These are phyloP conservation scores for Lignosus rhinocerotis DNA, from an alignment of 1,284 basidiomycete genomes.

Conservation along the genomic window DNA sequence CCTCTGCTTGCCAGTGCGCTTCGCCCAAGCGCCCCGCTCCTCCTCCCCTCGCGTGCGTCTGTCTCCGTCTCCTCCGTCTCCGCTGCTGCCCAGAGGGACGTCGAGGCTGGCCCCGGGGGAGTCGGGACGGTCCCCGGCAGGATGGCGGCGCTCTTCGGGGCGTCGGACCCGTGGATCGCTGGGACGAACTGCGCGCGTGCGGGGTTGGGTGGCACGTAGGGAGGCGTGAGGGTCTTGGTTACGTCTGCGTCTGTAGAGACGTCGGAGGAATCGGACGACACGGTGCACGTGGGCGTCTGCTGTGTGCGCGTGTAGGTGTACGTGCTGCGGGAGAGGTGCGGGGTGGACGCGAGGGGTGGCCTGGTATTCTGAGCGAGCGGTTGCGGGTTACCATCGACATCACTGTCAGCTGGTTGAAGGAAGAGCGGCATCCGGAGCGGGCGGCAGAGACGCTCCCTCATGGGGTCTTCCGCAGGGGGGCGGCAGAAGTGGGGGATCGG, in stretches of 20 bases:
- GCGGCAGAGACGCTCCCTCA: slow-evolving; percentile 55
- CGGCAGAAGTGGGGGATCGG: slow-evolving; percentile 54
- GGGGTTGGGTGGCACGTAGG: neutral
- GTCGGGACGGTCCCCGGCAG: neutral
- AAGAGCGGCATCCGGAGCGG: slow-evolving; percentile 44
- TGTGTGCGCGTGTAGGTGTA: neutral
- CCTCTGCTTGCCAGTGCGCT: neutral
- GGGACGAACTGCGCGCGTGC: slow-evolving; percentile 4
- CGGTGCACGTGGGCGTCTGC: neutral
- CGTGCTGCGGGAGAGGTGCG: neutral
- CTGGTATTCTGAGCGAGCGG: no score
- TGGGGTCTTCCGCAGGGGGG: slow-evolving; percentile 53
- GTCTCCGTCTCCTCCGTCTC: neutral
- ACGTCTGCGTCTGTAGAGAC: neutral
- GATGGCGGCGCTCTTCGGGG: slow-evolving; percentile 4
- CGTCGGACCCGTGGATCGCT: slow-evolving; percentile 16
- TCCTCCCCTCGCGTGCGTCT: slow-evolving; percentile 1
- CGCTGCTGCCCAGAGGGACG: neutral
- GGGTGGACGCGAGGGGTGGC: neutral
- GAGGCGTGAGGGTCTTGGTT: neutral
- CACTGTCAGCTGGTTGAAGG: neutral
- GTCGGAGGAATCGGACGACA: slow-evolving; percentile 2
- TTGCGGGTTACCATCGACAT: no score
- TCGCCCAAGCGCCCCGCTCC: slow-evolving; percentile 3
- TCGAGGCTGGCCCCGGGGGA: neutral